Evolutionary conservation across 345 rosid species (phyloP).

Genomic region (Triadica sebifera): DNA sequence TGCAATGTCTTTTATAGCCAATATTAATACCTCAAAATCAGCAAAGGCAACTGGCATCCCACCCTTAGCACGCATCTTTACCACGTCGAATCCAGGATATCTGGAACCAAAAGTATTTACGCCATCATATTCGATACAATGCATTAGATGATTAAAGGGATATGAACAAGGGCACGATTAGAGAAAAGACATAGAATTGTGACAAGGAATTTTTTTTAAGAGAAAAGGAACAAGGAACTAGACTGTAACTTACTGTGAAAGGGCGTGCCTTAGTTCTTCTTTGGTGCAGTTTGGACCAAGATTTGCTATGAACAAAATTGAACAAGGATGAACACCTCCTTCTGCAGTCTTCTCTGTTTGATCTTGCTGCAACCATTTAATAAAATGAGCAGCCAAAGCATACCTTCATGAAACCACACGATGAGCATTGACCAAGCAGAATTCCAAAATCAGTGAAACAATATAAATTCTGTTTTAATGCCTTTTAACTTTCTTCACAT

Average conservation of each 20-base stretch:
- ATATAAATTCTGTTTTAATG: slow-evolving; percentile 24
- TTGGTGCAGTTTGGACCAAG: slow-evolving; percentile 85
- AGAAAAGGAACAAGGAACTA: background rate
- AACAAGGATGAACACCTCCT: slow-evolving; percentile 52
- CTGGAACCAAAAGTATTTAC: slow-evolving; percentile 36
- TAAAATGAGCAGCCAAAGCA: background rate
- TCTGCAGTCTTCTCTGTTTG: slow-evolving; percentile 38
- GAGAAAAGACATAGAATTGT: background rate
- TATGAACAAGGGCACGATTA: background rate
- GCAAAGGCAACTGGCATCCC: slow-evolving; percentile 95
- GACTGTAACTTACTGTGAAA: slow-evolving; percentile 55
- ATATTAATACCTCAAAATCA: slow-evolving; percentile 66
- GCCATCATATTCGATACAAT: slow-evolving; percentile 1
- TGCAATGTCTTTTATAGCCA: background rate
- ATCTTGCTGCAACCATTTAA: slow-evolving; percentile 36
- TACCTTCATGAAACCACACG: background rate
- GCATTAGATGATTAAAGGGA: background rate
- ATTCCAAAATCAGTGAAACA: background rate
- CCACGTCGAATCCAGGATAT: slow-evolving; percentile 64
- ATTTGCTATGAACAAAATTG: slow-evolving; percentile 85
- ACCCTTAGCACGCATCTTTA: slow-evolving; percentile 65
- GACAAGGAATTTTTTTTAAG: background rate
- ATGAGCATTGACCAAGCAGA: background rate
- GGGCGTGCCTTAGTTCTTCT: slow-evolving; percentile 65
- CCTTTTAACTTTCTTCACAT: slow-evolving; percentile 4